Conservation (phyloP, 2,329 filamentous ascomycete species). For the Curvularia eragrostidis region DNA sequence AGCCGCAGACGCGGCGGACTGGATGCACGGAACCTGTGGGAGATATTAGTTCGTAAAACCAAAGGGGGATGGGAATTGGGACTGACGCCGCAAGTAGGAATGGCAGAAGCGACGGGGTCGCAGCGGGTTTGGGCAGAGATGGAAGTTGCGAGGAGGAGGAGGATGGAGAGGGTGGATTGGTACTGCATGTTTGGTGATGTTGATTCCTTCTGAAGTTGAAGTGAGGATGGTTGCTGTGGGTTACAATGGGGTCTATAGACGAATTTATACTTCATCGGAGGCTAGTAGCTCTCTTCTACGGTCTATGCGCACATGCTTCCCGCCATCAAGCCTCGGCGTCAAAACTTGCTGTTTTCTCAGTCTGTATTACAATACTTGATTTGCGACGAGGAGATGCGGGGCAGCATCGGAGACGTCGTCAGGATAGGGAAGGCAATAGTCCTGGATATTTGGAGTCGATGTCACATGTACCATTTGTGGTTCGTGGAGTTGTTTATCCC, state of each 20-base stretch:
- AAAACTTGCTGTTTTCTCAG: not conserved
- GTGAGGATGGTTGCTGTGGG: not conserved
- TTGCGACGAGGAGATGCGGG: not conserved
- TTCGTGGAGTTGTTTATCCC: not conserved
- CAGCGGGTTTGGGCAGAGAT: slow-evolving; percentile 16
- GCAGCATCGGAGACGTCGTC: not conserved
- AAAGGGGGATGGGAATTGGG: not conserved
- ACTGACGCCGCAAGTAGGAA: slow-evolving; percentile 18
- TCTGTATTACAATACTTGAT: not conserved
- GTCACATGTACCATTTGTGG: not conserved
- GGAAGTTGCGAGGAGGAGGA: slow-evolving; percentile 8
- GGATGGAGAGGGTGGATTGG: slow-evolving; percentile 5
- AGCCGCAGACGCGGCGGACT: slow-evolving; percentile 7
- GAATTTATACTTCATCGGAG: not conserved
- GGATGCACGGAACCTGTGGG: slow-evolving; percentile 14
- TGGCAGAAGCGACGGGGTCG: slow-evolving; percentile 13
- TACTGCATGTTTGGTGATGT: slow-evolving; percentile 6
- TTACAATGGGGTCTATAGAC: not conserved
- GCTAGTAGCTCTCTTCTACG: not conserved
- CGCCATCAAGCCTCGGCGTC: not conserved
- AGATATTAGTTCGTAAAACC: not conserved
- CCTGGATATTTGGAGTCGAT: not conserved
- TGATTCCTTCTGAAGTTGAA: not conserved
- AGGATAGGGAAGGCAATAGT: slow-evolving; percentile 1
- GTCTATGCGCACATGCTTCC: not conserved